A percentile compares a stretch with the other conserved stretches of the same genome.
Conservation (phyloP, 2,329 filamentous ascomycete genomes). For the Dactylellina leptospora region DNA sequence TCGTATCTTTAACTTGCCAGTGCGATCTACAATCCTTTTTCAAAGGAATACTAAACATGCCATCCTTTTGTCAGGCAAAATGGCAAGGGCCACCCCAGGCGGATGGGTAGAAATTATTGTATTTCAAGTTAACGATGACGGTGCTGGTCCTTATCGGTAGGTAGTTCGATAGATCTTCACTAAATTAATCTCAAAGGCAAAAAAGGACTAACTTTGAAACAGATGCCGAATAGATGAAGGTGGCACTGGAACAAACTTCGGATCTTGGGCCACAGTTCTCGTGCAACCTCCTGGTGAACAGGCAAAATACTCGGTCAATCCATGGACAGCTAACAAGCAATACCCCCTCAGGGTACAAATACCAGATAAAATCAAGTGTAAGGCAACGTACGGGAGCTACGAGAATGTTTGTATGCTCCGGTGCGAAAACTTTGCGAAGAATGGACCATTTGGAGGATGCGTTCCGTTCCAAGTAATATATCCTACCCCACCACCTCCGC, state of each 20-base stretch:
- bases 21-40: not conserved
- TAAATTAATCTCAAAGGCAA: not conserved
- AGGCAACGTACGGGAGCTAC: not conserved
- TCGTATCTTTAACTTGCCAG: too few species aligned
- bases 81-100: constrained; percentile 1
- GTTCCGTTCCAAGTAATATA: constrained; percentile 65
- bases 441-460: constrained; percentile 71
- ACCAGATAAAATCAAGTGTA: not conserved
- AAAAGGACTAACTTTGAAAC: not conserved
- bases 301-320: not conserved
- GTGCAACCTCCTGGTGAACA: not conserved
- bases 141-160: constrained; percentile 16
- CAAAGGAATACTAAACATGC: not conserved
- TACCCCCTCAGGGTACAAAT: not conserved
- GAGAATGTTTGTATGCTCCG: constrained; percentile 61
- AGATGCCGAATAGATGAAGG: constrained; percentile 3
- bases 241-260: not conserved
- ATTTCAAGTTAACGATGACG: constrained; percentile 12
- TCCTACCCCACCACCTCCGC: not conserved
- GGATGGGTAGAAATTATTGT: constrained; percentile 5
- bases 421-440: constrained; percentile 60
- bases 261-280: not conserved
- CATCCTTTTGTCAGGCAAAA: not conserved
- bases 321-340: not conserved
- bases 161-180: not conserved